Evolutionary conservation across 2,329 filamentous ascomycete species (phyloP).

Genomic region (Penicillium aurantiogriseum): DNA sequence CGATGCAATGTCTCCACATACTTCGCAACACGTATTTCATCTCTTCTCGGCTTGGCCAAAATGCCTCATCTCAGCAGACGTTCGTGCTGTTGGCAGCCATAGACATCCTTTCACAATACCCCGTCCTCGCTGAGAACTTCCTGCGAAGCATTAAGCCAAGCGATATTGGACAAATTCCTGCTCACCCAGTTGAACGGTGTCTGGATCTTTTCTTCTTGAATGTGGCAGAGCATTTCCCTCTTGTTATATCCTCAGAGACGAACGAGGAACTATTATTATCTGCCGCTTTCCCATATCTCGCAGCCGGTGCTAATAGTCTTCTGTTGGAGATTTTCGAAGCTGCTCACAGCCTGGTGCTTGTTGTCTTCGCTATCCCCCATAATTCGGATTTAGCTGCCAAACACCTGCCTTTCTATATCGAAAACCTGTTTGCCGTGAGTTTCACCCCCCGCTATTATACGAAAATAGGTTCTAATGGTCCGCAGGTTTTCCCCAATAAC

Average conservation of each 20-base stretch:
- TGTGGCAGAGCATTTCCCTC: conserved; percentile 76
- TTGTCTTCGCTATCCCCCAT: conserved; percentile 75
- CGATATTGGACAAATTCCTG: conserved; percentile 56
- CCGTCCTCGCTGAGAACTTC: conserved; percentile 64
- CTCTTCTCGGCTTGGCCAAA: conserved; percentile 69
- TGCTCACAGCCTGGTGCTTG: conserved; percentile 77
- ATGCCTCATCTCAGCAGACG: conserved; percentile 76
- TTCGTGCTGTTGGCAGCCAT: conserved; percentile 81
- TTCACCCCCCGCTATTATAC: neutral
- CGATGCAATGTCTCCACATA: conserved; percentile 68
- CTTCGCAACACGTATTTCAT: conserved; percentile 81
- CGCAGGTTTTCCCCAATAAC: conserved; percentile 68
- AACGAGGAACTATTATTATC: conserved; percentile 73
- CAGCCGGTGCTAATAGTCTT: conserved; percentile 55
- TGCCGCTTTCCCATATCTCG: conserved; percentile 72
- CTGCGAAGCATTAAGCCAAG: conserved; percentile 61
- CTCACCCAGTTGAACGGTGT: conserved; percentile 65
- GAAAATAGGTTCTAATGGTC: neutral
- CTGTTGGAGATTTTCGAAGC: conserved; percentile 78
- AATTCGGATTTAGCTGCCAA: conserved; percentile 68
- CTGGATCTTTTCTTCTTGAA: conserved; percentile 90
- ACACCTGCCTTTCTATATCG: conserved; percentile 79
- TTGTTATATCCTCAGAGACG: conserved; percentile 63
- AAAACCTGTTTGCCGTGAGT: conserved; percentile 66
- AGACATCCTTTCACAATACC: conserved; percentile 74